phyloP scores from a whole-genome alignment of 2,329 filamentous ascomycete genomes.

The Penicillium sp. region DNA sequence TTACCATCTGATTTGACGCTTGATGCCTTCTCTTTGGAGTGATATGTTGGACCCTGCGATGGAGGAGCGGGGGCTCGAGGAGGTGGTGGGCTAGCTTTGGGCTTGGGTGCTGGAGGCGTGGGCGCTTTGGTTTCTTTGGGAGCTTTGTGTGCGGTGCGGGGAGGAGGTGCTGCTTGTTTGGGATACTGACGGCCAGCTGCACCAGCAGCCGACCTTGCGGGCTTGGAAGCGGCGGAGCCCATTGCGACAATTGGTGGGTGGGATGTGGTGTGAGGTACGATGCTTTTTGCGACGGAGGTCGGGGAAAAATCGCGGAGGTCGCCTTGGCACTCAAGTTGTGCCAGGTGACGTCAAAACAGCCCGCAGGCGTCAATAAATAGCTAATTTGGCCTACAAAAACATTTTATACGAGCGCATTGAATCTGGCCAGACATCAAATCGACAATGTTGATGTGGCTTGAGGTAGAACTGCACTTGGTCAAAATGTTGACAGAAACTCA shows the following conservation, averaged over 20 bases:
- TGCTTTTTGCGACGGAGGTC: conserved; percentile 22
- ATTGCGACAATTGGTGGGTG: conserved; percentile 38
- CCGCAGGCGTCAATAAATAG: conserved; percentile 9
- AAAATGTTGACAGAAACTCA: too few species aligned
- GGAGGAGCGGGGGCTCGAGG: conserved; percentile 8
- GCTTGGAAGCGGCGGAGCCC: conserved; percentile 63
- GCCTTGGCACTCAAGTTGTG: conserved; percentile 20
- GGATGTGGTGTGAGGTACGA: background rate
- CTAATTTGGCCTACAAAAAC: background rate
- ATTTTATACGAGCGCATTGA: background rate
- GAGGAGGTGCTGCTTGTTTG: conserved; percentile 44
- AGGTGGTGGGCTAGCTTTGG: conserved; percentile 1
- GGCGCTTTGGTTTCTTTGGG: conserved; percentile 32
- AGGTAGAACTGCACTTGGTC: too few species aligned
- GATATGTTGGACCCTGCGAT: conserved; percentile 34
- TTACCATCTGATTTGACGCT: conserved; percentile 37
- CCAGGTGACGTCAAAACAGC: conserved; percentile 26
- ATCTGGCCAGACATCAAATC: too few species aligned
- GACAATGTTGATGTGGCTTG: background rate
- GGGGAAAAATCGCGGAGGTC: conserved; percentile 20
- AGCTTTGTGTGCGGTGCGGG: conserved; percentile 29
- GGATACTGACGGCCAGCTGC: conserved; percentile 59
- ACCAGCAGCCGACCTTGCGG: conserved; percentile 51
- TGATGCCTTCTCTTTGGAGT: conserved; percentile 38
- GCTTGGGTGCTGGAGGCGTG: conserved; percentile 35